phyloP scores from a whole-genome alignment of 1,139 yeast species.

The Scheffersomyces lignicola region DNA sequence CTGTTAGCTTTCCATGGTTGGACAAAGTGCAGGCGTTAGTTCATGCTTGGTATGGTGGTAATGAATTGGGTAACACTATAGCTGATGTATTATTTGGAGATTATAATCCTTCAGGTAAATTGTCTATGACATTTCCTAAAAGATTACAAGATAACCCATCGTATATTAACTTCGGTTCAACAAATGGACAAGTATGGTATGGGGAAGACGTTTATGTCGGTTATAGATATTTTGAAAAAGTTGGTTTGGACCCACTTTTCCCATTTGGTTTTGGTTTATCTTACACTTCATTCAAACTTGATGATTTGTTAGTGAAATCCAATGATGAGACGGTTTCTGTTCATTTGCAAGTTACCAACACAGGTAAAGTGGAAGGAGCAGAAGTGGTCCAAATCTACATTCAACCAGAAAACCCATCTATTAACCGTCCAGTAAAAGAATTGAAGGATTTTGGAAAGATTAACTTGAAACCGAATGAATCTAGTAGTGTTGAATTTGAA shows the following conservation, averaged over 20 bases:
- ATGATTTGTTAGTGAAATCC: constrained; percentile 15
- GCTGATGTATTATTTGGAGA: constrained; percentile 26
- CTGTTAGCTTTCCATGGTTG: constrained; percentile 61
- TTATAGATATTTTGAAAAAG: constrained; percentile 57
- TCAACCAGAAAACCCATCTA: constrained; percentile 36
- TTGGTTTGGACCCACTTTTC: constrained; percentile 45
- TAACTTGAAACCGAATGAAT: constrained; percentile 39
- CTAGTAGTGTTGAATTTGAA: constrained; percentile 31
- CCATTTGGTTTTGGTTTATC: constrained; percentile 66
- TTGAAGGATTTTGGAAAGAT: constrained; percentile 57
- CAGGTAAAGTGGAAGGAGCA: constrained; percentile 40
- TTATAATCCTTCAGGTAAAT: constrained; percentile 30
- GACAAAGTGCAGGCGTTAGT: constrained; percentile 46
- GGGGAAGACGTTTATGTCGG: constrained; percentile 62
- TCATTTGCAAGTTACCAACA: constrained; percentile 41
- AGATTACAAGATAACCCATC: constrained; percentile 46
- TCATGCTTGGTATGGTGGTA: constrained; percentile 50
- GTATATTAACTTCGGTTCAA: constrained; percentile 33
- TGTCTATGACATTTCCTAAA: constrained; percentile 46
- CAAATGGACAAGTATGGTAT: constrained; percentile 53
- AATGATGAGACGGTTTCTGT: constrained; percentile 18
- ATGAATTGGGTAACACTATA: constrained; percentile 23
- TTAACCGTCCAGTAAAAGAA: constrained; percentile 58
- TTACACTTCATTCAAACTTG: constrained; percentile 46
- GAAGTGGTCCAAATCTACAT: constrained; percentile 51